Base-by-base conservation (phyloP, 1,284 basidiomycete genomes). In the Puccinia hordei region DNA sequence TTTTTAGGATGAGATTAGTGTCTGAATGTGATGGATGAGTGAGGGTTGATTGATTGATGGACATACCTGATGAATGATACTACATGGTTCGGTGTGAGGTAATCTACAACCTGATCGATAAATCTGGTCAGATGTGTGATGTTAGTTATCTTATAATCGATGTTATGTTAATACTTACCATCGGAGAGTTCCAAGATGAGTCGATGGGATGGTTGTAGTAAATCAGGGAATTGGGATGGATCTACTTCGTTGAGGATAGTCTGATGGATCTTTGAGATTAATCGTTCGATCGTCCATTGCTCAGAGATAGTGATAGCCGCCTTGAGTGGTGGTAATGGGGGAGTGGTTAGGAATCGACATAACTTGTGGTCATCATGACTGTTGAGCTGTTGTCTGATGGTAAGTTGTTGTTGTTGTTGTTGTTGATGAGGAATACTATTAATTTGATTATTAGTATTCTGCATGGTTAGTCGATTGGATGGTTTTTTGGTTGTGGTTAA, bases 141-240 rank as follows among this genome's bases (percentile, higher is more conserved):
- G n/a, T n/a, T n/a, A n/a, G n/a, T n/a, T n/a, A 69, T 8, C 24
- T 41, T 44, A 22, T 38, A 41, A 6, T 2, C 19, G 30, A 69
- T 44, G n/a, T n/a, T 13, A 73, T 19, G n/a, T 24, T 2, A 13
- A 17, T 30, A 33, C 71, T 5, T 55, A 73, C 73, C 73, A 63
- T 75, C 73, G n/a, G n/a, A 8, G 13, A 57, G 57, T 27, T 75
- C 73, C 27, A 75, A 63, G 8, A 75, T 12, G 24, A 75, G 73
- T 17, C 57, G 57, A 41, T 75, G 73, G 24, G 73, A 57, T 2
- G n/a, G 24, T 57, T 59, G 59, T 6, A 75, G 13, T 19, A 63
- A 46, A n/a, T 24, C 1, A 4, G 1, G 2, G 41, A 27, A 63
- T 1, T 75, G 19, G 10, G 15, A 13, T 6, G 19, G 10, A 2